These are phyloP conservation scores for Starmera pachycereana DNA, from an alignment of 805 yeast genomes.

Conservation along the genomic window DNA sequence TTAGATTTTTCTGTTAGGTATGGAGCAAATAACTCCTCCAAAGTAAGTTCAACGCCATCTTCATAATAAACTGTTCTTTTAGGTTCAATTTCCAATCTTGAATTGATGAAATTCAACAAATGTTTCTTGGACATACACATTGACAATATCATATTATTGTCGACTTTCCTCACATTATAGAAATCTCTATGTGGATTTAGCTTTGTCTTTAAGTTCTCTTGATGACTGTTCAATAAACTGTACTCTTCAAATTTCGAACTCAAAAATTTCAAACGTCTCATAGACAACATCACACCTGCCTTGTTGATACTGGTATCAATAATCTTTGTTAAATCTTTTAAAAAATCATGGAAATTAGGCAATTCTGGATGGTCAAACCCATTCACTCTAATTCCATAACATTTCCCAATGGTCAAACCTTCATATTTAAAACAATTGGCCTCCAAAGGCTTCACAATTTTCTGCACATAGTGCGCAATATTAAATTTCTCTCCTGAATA, in stretches of 20 bases:
- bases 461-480: slow-evolving; percentile 17
- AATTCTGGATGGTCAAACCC: slow-evolving; percentile 9
- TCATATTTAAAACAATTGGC: background rate
- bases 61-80: slow-evolving; percentile 22
- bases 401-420: background rate
- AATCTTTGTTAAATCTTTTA: slow-evolving; percentile 19
- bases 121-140: slow-evolving; percentile 98
- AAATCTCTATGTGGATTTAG: slow-evolving; percentile 32
- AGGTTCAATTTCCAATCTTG: slow-evolving; percentile 25
- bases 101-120: slow-evolving; percentile 29
- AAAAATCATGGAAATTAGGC: slow-evolving; percentile 22
- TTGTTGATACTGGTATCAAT: slow-evolving; percentile 10
- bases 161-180: slow-evolving; percentile 33
- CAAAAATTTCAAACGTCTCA: slow-evolving; percentile 21
- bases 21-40: slow-evolving; percentile 16
- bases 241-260: slow-evolving; percentile 26
- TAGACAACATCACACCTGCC: slow-evolving; percentile 9
- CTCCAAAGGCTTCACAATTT: slow-evolving; percentile 4
- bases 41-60: slow-evolving; percentile 15
- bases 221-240: slow-evolving; percentile 22
- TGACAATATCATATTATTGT: slow-evolving; percentile 90
- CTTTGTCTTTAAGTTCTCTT: slow-evolving; percentile 25
- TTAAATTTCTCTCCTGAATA: slow-evolving; percentile 28
- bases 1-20: slow-evolving; percentile 20
- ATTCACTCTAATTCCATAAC: slow-evolving; percentile 18